phyloP scores from a whole-genome alignment of 23 red algal genomes.

The Gracilaria vermiculophylla region DNA sequence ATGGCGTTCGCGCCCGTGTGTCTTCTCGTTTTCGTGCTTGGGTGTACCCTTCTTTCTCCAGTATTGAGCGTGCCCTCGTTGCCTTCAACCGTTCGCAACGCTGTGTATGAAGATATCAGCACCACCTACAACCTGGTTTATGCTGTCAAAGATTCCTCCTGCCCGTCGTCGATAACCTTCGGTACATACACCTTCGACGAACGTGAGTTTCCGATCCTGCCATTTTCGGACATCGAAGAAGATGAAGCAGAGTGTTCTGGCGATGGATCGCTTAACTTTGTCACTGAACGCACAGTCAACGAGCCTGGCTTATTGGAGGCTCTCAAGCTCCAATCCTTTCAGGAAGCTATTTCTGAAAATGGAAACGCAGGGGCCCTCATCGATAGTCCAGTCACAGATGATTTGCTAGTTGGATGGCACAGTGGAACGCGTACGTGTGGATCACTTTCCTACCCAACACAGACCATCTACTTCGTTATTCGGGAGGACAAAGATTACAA shows the following conservation, averaged over 20 bases:
- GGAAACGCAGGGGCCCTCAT: slow-evolving; percentile 13
- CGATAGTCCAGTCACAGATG: neutral
- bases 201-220: slow-evolving; percentile 14
- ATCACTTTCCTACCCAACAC: neutral
- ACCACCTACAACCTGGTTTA: slow-evolving; percentile 19
- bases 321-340: neutral
- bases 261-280: neutral
- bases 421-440: slow-evolving; percentile 8
- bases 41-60: neutral
- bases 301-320: slow-evolving; percentile 13
- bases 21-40: neutral
- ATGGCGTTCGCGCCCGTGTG: neutral
- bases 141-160: neutral
- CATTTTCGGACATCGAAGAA: neutral
- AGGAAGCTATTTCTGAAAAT: slow-evolving; percentile 5
- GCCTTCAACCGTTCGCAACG: neutral
- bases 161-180: slow-evolving; percentile 20
- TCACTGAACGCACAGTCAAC: slow-evolving; percentile 32
- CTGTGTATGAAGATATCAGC: slow-evolving; percentile 30
- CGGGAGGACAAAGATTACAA: neutral
- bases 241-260: slow-evolving; percentile 16
- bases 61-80: neutral
- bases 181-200: slow-evolving; percentile 14
- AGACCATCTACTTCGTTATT: slow-evolving; percentile 47
- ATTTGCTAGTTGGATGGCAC: slow-evolving; percentile 22